Percentiles rank a stretch among this genome's conserved stretches.
phyloP scores from a whole-genome alignment of 192 early-diverging fungal species.

The Dissophora ornata region DNA sequence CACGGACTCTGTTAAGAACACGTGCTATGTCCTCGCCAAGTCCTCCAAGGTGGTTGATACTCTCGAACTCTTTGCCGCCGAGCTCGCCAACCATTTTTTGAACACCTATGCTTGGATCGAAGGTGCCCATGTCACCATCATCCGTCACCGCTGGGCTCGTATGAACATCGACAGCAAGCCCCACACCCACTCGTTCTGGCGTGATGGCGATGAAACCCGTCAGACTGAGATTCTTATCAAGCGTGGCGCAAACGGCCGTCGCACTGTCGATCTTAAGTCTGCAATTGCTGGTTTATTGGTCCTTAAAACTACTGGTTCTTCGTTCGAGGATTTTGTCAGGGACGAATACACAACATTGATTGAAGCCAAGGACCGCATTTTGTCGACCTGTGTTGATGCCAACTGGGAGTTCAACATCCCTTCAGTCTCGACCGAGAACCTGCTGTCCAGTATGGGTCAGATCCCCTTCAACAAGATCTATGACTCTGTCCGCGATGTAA shows the following conservation, averaged over 20 bases:
- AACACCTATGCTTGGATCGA: constrained; percentile 78
- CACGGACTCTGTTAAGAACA: constrained; percentile 85
- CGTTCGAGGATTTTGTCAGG: constrained; percentile 78
- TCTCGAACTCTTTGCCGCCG: constrained; percentile 77
- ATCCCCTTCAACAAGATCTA: constrained; percentile 68
- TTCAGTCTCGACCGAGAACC: constrained; percentile 21
- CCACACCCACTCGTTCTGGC: constrained; percentile 78
- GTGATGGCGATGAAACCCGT: constrained; percentile 76
- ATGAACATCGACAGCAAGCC: constrained; percentile 67
- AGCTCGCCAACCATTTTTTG: constrained; percentile 76
- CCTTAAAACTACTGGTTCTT: constrained; percentile 86
- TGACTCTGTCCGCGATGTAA: constrained; percentile 70
- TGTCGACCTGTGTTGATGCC: constrained; percentile 79
- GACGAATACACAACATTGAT: constrained; percentile 81
- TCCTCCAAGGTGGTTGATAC: constrained; percentile 71
- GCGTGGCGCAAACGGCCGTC: constrained; percentile 50
- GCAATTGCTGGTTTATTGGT: constrained; percentile 79
- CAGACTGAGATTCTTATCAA: constrained; percentile 67
- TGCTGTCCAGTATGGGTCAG: constrained; percentile 26
- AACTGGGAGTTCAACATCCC: constrained; percentile 68
- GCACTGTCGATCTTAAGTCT: constrained; percentile 63
- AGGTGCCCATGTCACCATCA: constrained; percentile 71
- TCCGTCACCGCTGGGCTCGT: constrained; percentile 81
- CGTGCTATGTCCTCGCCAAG: constrained; percentile 81
- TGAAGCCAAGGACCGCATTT: constrained; percentile 80